Evolutionary conservation across 1,139 yeast species (phyloP).

Genomic region (Pichia sorboxylosa): DNA sequence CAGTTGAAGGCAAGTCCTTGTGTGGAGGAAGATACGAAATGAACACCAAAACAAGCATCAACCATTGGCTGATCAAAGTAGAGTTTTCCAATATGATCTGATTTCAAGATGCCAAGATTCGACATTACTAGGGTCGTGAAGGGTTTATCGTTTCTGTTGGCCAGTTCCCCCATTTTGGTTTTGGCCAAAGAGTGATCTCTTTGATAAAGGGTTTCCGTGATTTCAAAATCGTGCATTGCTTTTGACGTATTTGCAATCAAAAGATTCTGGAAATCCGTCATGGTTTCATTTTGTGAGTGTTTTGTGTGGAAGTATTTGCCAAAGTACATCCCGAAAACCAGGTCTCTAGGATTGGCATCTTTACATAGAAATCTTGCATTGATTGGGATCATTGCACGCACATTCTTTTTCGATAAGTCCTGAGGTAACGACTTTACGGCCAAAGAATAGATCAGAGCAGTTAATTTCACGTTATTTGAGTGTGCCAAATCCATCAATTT

Average conservation of each 20-base stretch:
- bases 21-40: constrained; percentile 1
- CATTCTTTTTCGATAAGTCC: background rate
- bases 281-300: background rate
- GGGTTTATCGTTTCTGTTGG: constrained; percentile 6
- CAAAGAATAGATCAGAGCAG: constrained; percentile 6
- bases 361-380: constrained; percentile 4
- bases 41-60: constrained; percentile 9
- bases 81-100: background rate
- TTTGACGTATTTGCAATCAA: constrained; percentile 2
- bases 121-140: constrained; percentile 8
- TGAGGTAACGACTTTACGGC: constrained; percentile 1
- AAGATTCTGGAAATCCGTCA: constrained; percentile 3
- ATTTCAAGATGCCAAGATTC: constrained; percentile 6
- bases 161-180: constrained; percentile 2
- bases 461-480: constrained; percentile 5
- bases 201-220: constrained; percentile 1
- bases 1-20: constrained; percentile 6
- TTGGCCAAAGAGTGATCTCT: background rate
- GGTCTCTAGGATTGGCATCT: constrained; percentile 1
- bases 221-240: constrained; percentile 5
- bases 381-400: constrained; percentile 8
- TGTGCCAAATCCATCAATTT: constrained; percentile 3
- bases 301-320: constrained; percentile 6
- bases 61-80: constrained; percentile 14
- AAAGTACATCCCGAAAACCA: constrained; percentile 7